Conservation (phyloP, 768 basidiomycete species). For the Tricholomella constricta region DNA sequence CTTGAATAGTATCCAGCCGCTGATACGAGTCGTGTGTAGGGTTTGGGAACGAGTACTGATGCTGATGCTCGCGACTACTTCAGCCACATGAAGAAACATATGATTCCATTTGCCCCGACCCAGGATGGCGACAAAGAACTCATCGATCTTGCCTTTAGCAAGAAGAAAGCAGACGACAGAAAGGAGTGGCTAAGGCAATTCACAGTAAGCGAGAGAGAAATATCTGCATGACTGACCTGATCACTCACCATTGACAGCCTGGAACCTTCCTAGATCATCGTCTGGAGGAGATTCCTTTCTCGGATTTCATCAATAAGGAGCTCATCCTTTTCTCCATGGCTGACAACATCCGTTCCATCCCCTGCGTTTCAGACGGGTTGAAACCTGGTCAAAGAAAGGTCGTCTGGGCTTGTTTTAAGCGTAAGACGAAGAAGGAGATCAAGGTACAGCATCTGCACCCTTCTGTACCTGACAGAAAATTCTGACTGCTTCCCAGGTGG, state of each 20-base stretch:
- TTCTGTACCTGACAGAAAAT: not conserved
- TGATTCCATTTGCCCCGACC: constrained; percentile 86
- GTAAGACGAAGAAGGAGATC: constrained; percentile 88
- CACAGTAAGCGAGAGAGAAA: constrained; percentile 50
- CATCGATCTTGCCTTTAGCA: constrained; percentile 98
- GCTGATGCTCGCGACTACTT: constrained; percentile 94
- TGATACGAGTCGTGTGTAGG: constrained; percentile 47
- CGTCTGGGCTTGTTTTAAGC: constrained; percentile 94
- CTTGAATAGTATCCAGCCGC: no score
- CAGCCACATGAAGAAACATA: constrained; percentile 87
- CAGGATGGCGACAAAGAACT: constrained; percentile 83
- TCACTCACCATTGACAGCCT: constrained; percentile 55
- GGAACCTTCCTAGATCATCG: constrained; percentile 94
- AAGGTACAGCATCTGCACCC: constrained; percentile 53
- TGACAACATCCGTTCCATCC: constrained; percentile 97
- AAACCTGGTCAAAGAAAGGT: constrained; percentile 99
- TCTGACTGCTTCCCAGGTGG: constrained; percentile 53
- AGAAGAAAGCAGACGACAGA: constrained; percentile 98
- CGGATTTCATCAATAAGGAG: constrained; percentile 98
- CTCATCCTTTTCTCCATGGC: constrained; percentile 99
- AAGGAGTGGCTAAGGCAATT: constrained; percentile 98
- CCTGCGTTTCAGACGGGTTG: constrained; percentile 89
- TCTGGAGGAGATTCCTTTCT: constrained; percentile 79
- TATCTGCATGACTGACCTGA: constrained; percentile 2
- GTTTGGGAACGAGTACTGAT: constrained; percentile 92